These are phyloP conservation scores for Beta vulgaris DNA, from an alignment of 148 eudicot genomes.

Conservation along the genomic window DNA sequence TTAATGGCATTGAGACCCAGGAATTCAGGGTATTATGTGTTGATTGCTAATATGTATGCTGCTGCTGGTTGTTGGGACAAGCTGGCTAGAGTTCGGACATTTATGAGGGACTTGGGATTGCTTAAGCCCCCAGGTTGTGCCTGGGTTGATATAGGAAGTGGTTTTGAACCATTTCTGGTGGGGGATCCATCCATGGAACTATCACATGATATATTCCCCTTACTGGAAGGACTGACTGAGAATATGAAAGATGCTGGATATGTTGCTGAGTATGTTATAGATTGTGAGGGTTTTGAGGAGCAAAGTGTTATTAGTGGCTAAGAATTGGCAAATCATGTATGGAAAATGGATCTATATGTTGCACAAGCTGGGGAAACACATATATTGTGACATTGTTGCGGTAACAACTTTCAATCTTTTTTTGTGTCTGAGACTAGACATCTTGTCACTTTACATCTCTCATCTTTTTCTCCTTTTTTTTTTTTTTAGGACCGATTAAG, in stretches of 20 bases:
- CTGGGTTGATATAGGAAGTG: slow-evolving; percentile 66
- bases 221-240: slow-evolving; percentile 50
- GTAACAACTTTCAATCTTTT: slow-evolving; percentile 1
- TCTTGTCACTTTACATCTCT: not conserved
- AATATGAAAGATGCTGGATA: slow-evolving; percentile 66
- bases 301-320: slow-evolving; percentile 2
- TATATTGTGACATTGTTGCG: not conserved
- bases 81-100: slow-evolving; percentile 54
- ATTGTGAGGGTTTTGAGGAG: slow-evolving; percentile 33
- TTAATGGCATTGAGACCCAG: slow-evolving; percentile 59
- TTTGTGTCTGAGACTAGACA: not conserved
- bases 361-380: not conserved
- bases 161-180: slow-evolving; percentile 55
- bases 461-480: not conserved
- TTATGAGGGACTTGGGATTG: slow-evolving; percentile 66
- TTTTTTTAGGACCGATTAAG: not conserved
- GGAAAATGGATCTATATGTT: slow-evolving; percentile 1
- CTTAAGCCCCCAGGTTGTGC: slow-evolving; percentile 76
- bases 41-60: slow-evolving; percentile 81
- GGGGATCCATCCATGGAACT: slow-evolving; percentile 50
- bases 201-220: slow-evolving; percentile 48
- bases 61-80: slow-evolving; percentile 66
- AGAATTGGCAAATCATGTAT: not conserved
- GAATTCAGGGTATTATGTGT: slow-evolving; percentile 67
- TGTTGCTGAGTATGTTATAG: slow-evolving; percentile 32